Percentiles rank a stretch among this genome's conserved stretches.
Conservation (phyloP, 176 grass and related monocot genomes). For the Tillandsia leiboldiana region DNA sequence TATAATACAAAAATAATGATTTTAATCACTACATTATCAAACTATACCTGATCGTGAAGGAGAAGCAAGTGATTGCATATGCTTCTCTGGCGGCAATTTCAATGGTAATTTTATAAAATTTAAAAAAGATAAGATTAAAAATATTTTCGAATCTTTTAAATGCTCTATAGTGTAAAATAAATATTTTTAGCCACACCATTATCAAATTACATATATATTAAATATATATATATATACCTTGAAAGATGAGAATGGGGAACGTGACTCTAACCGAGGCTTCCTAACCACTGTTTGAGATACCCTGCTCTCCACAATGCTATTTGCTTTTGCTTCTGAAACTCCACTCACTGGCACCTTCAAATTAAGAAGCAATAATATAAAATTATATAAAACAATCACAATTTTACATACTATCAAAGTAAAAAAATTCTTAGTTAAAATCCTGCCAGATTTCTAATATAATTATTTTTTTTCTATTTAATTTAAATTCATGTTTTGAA, state of each 20-base stretch:
- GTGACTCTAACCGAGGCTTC: constrained; percentile 39
- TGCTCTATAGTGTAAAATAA: too few species aligned
- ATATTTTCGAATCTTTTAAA: too few species aligned
- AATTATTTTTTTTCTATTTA: too few species aligned
- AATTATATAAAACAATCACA: too few species aligned
- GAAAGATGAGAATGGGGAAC: constrained; percentile 60
- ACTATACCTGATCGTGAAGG: background rate
- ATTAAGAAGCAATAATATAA: background rate
- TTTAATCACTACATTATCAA: too few species aligned
- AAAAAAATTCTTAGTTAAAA: background rate
- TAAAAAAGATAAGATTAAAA: too few species aligned
- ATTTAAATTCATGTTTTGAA: too few species aligned
- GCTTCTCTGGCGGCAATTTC: too few species aligned
- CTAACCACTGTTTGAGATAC: constrained; percentile 20
- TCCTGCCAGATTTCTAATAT: too few species aligned
- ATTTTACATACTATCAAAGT: background rate
- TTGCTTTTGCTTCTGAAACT: constrained; percentile 26
- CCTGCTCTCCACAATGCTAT: constrained; percentile 19
- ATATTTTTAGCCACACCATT: too few species aligned
- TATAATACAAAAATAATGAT: too few species aligned
- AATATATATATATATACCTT: constrained; percentile 26
- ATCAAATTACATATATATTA: background rate
- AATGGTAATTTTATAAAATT: too few species aligned
- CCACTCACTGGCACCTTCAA: constrained; percentile 32
- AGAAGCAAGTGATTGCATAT: background rate